Evolutionary conservation across 306 rosid genomes (phyloP), one percentile per base, ranked within the genome.

Genomic region (Quercus parvula): DNA sequence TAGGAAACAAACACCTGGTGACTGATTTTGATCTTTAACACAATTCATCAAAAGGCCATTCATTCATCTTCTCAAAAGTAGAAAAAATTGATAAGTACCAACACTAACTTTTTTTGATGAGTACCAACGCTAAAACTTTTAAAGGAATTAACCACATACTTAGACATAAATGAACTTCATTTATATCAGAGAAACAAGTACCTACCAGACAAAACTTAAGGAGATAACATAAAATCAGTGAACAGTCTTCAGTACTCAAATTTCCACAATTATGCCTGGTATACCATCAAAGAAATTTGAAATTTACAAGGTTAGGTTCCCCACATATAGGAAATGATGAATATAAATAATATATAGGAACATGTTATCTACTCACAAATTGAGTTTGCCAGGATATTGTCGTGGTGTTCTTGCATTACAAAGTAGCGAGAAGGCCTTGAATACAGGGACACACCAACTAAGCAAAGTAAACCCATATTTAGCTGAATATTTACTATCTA

Each of bases 391-490:
- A 57, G 84, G 79, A 58, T 80, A 83, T 68, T 77, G 78, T 24
- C 13, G 77, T 61, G 93, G 77, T 77, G 91, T 81, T 63, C 79
- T 88, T 70, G 87, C 84, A 81, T 68, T 71, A 70, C 85, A 87
- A 64, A 95, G 86, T 77, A 90, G 85, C 20, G 87, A 84, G 84
- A 91, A 82, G 68, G 86, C 93, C 89, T 91, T 91, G 89, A 90
- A 95, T 77, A 88, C 85, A 31, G 98, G 99, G 76, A 90, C 86
- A 82, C 89, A 90, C 96, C 97, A 92, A 84, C 83, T 86, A 57
- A 83, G 76, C 69, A 86, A 75, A 82, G 82, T 70, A 66, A 85
- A 80, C 52, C 81, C 85, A 78, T 69, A 75, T 82, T 88, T 86
- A 51, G 88, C 71, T 24, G 87, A 85, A 79, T 79, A 84, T 84